Conservation (phyloP, 192 early-diverging fungal species). For the Linnemannia exigua region DNA sequence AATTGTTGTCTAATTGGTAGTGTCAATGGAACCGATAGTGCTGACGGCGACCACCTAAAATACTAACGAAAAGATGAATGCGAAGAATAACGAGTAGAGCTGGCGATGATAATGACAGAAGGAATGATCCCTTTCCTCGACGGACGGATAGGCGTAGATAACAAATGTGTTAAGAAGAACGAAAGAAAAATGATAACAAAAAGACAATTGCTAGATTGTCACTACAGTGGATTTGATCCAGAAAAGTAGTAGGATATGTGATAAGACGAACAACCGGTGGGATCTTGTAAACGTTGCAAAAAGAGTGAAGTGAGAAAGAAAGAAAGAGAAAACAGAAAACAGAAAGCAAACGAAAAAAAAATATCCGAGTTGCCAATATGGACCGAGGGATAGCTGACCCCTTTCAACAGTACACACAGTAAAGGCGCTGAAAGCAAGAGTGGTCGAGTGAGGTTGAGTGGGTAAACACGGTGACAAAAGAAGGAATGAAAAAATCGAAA, state of each 20-base stretch:
- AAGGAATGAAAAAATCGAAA: background rate
- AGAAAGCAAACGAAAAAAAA: background rate
- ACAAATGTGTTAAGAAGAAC: no score
- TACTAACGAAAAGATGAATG: background rate
- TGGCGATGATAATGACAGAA: background rate
- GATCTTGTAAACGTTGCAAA: background rate
- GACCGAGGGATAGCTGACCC: background rate
- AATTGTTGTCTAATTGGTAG: background rate
- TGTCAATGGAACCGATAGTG: background rate
- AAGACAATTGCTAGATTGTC: no score
- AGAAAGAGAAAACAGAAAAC: background rate
- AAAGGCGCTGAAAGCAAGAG: background rate
- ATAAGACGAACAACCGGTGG: background rate
- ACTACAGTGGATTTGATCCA: no score
- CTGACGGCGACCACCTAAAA: background rate
- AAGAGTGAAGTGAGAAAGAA: constrained; percentile 1
- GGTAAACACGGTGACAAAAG: background rate
- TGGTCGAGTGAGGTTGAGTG: background rate
- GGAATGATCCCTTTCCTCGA: background rate
- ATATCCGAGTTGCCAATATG: background rate
- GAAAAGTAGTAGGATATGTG: no score
- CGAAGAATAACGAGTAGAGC: background rate
- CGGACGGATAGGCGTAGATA: no score
- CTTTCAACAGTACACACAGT: background rate
- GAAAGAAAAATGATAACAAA: no score